Conservation (phyloP, 345 rosid genomes). For the Eutrema heterophyllum region DNA sequence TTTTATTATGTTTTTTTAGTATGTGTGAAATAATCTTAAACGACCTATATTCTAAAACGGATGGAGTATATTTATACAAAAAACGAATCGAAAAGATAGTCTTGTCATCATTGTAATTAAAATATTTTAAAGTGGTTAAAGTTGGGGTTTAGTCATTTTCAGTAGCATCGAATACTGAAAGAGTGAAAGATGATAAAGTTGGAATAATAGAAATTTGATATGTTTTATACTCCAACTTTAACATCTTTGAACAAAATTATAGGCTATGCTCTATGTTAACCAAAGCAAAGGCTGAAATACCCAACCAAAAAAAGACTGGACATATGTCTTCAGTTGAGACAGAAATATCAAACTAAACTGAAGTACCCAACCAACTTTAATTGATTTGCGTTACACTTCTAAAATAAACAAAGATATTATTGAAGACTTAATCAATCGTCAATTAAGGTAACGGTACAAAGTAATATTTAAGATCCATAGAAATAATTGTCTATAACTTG, state of each 20-base stretch:
- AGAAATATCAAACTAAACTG: neutral
- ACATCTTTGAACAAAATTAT: too few species aligned
- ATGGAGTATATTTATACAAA: too few species aligned
- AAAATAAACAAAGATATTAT: constrained; percentile 5
- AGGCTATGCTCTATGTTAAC: too few species aligned
- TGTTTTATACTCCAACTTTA: neutral
- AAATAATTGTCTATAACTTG: too few species aligned
- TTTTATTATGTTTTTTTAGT: too few species aligned
- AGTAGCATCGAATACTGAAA: constrained; percentile 5
- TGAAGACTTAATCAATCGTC: neutral
- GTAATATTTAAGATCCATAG: neutral
- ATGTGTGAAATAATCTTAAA: too few species aligned
- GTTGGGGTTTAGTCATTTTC: too few species aligned
- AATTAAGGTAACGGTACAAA: neutral
- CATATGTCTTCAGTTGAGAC: neutral
- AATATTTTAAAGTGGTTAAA: too few species aligned
- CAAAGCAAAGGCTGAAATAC: too few species aligned
- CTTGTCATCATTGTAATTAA: too few species aligned
- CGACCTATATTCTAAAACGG: too few species aligned
- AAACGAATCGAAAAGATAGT: too few species aligned
- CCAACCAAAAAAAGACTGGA: neutral
- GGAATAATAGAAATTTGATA: neutral
- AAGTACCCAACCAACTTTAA: neutral
- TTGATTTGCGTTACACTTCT: neutral
- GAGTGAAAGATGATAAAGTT: neutral